phyloP scores from a whole-genome alignment of 2,329 filamentous ascomycete genomes.

The Pseudogymnoascus sp. region DNA sequence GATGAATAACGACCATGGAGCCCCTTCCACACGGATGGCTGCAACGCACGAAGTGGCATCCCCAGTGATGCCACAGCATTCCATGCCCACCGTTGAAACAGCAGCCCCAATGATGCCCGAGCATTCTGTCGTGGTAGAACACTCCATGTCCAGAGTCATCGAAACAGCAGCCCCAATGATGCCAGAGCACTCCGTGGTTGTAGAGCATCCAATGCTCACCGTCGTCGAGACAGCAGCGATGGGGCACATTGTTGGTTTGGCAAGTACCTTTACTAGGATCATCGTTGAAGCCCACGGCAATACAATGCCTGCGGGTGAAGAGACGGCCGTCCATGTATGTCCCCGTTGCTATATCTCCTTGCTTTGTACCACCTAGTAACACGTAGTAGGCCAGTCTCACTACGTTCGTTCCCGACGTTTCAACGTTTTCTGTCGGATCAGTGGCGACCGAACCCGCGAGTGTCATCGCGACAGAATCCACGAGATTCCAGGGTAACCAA shows the following conservation, averaged over 20 bases:
- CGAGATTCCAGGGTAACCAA: slow-evolving; percentile 1
- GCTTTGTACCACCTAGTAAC: neutral
- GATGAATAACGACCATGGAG: neutral
- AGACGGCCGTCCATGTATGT: neutral
- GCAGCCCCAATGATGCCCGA: neutral
- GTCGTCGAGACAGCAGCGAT: neutral
- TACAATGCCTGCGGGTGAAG: neutral
- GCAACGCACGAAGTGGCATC: neutral
- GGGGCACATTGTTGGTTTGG: neutral
- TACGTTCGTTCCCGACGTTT: neutral
- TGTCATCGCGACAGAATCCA: neutral
- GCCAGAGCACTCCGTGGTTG: neutral
- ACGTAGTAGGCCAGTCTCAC: neutral
- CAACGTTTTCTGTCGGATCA: neutral
- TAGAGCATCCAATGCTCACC: neutral
- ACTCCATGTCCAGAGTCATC: neutral
- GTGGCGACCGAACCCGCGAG: neutral
- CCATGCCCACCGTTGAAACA: neutral
- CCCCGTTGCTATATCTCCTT: neutral
- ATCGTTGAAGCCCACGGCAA: neutral
- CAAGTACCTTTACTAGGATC: slow-evolving; percentile 6
- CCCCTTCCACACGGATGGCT: neutral
- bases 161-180: neutral
- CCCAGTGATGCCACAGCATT: neutral
- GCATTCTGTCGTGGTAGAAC: neutral